Evolutionary conservation across 331 rosid genomes (phyloP).

Genomic region (Pyracantha coccinea): DNA sequence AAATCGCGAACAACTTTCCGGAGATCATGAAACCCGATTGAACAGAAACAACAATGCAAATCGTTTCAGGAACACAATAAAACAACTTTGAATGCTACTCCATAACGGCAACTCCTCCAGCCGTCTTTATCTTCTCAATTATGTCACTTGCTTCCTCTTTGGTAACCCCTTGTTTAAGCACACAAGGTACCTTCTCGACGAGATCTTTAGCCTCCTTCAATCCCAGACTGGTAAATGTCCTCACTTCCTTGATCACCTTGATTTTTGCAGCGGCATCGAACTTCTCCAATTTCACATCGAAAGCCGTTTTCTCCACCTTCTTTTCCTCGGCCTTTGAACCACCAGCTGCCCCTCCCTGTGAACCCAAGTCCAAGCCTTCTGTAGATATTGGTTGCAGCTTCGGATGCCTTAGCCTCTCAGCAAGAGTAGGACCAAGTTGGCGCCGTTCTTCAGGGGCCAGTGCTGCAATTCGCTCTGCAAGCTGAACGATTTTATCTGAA

Average conservation of each 20-base stretch:
- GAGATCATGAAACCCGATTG: background rate
- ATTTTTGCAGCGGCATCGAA: slow-evolving; percentile 17
- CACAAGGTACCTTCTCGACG: slow-evolving; percentile 26
- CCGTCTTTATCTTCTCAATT: slow-evolving; percentile 24
- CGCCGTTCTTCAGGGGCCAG: slow-evolving; percentile 17
- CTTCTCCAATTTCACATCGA: slow-evolving; percentile 28
- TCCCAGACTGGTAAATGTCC: slow-evolving; percentile 24
- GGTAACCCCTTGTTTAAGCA: slow-evolving; percentile 27
- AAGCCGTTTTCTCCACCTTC: slow-evolving; percentile 25
- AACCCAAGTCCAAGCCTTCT: slow-evolving; percentile 18
- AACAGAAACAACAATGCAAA: background rate
- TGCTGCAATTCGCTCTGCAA: slow-evolving; percentile 17
- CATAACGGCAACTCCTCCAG: slow-evolving; percentile 29
- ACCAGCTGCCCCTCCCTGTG: slow-evolving; percentile 14
- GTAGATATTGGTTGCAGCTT: slow-evolving; percentile 15
- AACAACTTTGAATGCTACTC: slow-evolving; percentile 4
- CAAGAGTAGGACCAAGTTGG: slow-evolving; percentile 23
- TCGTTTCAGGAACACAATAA: background rate
- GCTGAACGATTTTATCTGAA: slow-evolving; percentile 21
- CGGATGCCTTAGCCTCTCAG: slow-evolving; percentile 14
- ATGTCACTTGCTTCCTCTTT: slow-evolving; percentile 26
- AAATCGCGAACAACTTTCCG: background rate
- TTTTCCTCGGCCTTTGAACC: slow-evolving; percentile 17
- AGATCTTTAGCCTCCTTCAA: slow-evolving; percentile 31
- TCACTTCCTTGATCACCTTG: slow-evolving; percentile 32